phyloP scores from a whole-genome alignment of 140 eudicot genomes.

The Cichorium intybus region DNA sequence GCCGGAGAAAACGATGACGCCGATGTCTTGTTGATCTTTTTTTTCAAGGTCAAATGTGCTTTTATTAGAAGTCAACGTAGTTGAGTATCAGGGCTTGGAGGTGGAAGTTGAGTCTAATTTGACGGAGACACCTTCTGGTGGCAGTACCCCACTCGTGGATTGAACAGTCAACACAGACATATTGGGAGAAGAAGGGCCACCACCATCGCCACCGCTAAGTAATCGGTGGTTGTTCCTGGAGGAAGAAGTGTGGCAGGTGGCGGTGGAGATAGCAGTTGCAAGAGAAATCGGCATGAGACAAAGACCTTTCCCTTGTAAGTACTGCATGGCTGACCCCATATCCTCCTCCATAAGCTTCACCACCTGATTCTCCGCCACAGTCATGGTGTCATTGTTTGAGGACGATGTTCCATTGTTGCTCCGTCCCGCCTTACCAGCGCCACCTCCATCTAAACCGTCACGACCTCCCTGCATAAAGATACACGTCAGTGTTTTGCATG shows the following conservation, averaged over 20 bases:
- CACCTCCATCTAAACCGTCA: constrained; percentile 22
- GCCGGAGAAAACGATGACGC: constrained; percentile 23
- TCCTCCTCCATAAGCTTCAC: constrained; percentile 88
- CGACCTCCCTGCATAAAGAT: constrained; percentile 36
- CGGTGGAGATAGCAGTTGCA: constrained; percentile 92
- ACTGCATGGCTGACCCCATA: constrained; percentile 98
- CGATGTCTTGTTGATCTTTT: constrained; percentile 11
- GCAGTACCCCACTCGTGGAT: constrained; percentile 42
- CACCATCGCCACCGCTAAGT: constrained; percentile 22
- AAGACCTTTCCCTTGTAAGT: constrained; percentile 86
- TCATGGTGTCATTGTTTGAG: constrained; percentile 54
- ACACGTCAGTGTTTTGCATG: neutral
- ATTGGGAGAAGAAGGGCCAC: constrained; percentile 58
- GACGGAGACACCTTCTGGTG: constrained; percentile 20
- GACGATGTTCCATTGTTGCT: constrained; percentile 45
- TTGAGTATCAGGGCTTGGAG: neutral
- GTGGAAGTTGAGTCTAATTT: constrained; percentile 28
- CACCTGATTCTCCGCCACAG: constrained; percentile 76
- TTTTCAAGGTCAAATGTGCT: neutral
- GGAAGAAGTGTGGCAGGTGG: constrained; percentile 49
- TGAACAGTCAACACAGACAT: constrained; percentile 51
- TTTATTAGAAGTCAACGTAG: constrained; percentile 8
- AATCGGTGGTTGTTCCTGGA: constrained; percentile 33
- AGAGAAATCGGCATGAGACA: constrained; percentile 97
- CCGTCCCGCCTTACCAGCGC: constrained; percentile 22